Conservation (phyloP, 2,329 filamentous ascomycete species). For the Scedosporium boydii region DNA sequence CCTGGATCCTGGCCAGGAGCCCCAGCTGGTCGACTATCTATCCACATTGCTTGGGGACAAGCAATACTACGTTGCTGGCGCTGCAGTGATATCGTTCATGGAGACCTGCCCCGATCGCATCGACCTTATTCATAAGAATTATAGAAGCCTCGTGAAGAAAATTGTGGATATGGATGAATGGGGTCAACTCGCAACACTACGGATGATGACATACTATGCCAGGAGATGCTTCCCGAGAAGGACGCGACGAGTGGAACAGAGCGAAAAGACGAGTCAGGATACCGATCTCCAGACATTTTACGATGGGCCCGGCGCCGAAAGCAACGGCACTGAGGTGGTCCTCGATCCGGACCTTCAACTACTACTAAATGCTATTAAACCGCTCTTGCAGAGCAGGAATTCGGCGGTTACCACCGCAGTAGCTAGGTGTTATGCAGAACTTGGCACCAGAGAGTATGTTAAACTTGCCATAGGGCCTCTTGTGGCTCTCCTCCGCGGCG, state of each 20-base stretch:
- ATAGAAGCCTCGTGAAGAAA: constrained; percentile 75
- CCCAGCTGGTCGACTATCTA: constrained; percentile 77
- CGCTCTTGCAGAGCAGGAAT: constrained; percentile 87
- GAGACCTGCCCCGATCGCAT: constrained; percentile 82
- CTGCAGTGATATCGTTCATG: constrained; percentile 80
- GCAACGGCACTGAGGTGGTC: constrained; percentile 39
- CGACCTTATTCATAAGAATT: constrained; percentile 85
- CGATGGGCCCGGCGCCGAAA: constrained; percentile 39
- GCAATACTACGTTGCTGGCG: constrained; percentile 94
- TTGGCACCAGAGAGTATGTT: constrained; percentile 72
- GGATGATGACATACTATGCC: constrained; percentile 75
- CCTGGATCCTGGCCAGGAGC: constrained; percentile 75
- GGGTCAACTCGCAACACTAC: constrained; percentile 79
- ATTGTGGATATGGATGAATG: constrained; percentile 99
- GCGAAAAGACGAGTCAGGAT: constrained; percentile 17
- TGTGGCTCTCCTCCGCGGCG: constrained; percentile 72
- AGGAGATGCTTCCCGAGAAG: constrained; percentile 76
- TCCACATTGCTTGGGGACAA: constrained; percentile 72
- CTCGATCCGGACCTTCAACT: constrained; percentile 77
- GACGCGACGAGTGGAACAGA: constrained; percentile 38
- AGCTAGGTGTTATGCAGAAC: constrained; percentile 71
- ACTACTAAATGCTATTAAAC: constrained; percentile 67
- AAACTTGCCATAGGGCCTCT: constrained; percentile 71
- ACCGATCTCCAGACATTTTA: constrained; percentile 66
- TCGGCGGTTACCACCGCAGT: constrained; percentile 87